Conservation (phyloP, 768 basidiomycete species). For the Pleurotus djamor region DNA sequence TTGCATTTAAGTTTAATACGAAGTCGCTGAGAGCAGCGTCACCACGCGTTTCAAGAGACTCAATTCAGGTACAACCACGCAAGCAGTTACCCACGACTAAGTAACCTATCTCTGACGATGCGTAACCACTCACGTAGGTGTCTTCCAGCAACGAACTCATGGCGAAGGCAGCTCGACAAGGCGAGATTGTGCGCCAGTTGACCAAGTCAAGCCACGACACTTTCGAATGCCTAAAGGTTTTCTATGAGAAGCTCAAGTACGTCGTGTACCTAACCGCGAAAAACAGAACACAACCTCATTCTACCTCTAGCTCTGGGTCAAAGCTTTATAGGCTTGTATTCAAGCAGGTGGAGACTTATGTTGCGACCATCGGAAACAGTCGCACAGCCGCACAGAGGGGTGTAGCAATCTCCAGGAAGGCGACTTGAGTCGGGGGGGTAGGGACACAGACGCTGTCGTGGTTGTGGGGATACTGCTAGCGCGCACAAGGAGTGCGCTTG, state of each 20-base stretch:
- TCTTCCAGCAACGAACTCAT: neutral
- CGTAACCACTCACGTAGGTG: no score
- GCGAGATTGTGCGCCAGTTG: neutral
- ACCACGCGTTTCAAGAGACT: no score
- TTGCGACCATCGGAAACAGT: neutral
- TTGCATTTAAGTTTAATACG: no score
- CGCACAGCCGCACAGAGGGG: neutral
- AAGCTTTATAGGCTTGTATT: neutral
- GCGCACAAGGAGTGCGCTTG: neutral
- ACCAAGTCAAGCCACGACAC: neutral
- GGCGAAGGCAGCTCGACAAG: neutral
- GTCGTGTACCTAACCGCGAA: no score
- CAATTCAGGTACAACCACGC: no score
- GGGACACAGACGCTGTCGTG: neutral
- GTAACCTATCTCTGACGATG: no score
- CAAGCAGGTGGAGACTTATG: neutral
- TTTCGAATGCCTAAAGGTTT: constrained; percentile 1
- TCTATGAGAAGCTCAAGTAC: neutral
- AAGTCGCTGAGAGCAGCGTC: no score
- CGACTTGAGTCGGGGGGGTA: neutral
- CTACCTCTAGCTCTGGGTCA: no score
- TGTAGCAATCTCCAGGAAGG: neutral
- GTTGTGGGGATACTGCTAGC: neutral
- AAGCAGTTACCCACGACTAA: no score
- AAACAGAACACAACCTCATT: no score